Percentiles rank a stretch among this genome's conserved stretches.
Evolutionary conservation across 768 basidiomycete genomes (phyloP).

Genomic region (Calocera viscosa): DNA sequence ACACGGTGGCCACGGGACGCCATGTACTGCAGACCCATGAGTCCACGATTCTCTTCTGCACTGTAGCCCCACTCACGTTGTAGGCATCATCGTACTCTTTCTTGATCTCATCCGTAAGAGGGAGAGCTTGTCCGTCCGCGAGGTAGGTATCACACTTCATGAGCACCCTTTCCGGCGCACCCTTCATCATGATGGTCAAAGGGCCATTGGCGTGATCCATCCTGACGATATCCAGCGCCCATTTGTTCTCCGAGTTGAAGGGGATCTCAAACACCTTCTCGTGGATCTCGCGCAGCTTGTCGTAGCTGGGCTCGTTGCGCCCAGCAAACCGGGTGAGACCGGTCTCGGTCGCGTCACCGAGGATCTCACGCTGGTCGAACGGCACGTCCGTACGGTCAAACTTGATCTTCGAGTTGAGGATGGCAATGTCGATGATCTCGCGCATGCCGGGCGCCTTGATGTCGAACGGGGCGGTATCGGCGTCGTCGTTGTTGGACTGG

Average conservation of each 20-base stretch:
- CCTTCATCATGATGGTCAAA: slow-evolving; percentile 50
- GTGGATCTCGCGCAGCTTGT: slow-evolving; percentile 37
- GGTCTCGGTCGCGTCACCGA: slow-evolving; percentile 68
- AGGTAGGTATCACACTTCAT: slow-evolving; percentile 51
- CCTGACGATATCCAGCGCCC: slow-evolving; percentile 56
- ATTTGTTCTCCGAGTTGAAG: slow-evolving; percentile 63
- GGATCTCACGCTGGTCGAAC: slow-evolving; percentile 47
- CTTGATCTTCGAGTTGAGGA: slow-evolving; percentile 56
- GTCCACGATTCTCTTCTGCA: too few species aligned
- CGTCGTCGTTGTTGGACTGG: slow-evolving; percentile 57
- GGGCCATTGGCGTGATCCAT: slow-evolving; percentile 40
- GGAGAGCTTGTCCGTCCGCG: slow-evolving; percentile 34
- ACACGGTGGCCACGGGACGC: slow-evolving; percentile 63
- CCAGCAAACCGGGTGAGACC: slow-evolving; percentile 57
- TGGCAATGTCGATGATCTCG: slow-evolving; percentile 51
- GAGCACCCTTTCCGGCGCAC: slow-evolving; percentile 56
- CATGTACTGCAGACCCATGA: slow-evolving; percentile 43
- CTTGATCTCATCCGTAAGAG: slow-evolving; percentile 46
- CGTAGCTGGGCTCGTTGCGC: slow-evolving; percentile 42
- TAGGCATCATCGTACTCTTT: slow-evolving; percentile 47
- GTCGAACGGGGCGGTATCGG: slow-evolving; percentile 39
- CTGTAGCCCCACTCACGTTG: slow-evolving; percentile 43
- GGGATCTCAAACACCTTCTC: slow-evolving; percentile 62
- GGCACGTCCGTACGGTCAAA: slow-evolving; percentile 53
- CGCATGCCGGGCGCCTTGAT: slow-evolving; percentile 46